Base-by-base conservation (phyloP, 805 yeast genomes). In the Maudiozyma serrabonitensis region DNA sequence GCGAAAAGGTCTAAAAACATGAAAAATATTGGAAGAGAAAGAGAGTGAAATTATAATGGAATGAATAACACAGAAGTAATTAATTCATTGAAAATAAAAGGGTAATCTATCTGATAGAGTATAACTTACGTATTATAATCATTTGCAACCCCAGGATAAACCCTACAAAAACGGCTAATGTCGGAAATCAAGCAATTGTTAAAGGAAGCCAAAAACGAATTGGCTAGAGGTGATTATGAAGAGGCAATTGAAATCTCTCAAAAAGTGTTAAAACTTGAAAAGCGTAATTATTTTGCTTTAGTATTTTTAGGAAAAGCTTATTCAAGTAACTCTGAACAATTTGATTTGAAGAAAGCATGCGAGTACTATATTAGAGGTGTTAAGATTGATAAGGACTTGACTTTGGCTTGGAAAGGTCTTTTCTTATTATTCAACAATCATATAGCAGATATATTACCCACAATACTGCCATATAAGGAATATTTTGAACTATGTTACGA, bases 341-440 rank as follows among this genome's bases (percentile, higher is more conserved):
- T 28, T 4, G 35, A 49, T n/a, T n/a, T 47, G 1, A 12, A 54
- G 53, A 25, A 63, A 2, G 51, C 64, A 12, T 38, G 55, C 11
- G 39, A 49, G 3, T 44, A 75, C 11, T 83, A 81, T 56, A 57
- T 58, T 31, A 60, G 57, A 19, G 89, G 89, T 0, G 74, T 79
- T 2, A 56, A 62, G 6, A 46, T 81, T 1, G 75, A 79, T 28
- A 74, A 78, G 0, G 69, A 70, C 1, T 78, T 82, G 46, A 54
- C 80, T 1, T 63, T 77, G 25, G 95, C 89, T 0, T 90, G 93
- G 95, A 87, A 86, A 59, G 98, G 98, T 1, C 72, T 82, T 51
- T 67, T 80, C 51, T 75, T 78, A 45, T 63, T 79, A 0, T 52
- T 64, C 12, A 54, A 54, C 39, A 44, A 46, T 1, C 71, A 68